phyloP scores from a whole-genome alignment of 805 yeast species.

The Scheffersomyces spartinae region DNA sequence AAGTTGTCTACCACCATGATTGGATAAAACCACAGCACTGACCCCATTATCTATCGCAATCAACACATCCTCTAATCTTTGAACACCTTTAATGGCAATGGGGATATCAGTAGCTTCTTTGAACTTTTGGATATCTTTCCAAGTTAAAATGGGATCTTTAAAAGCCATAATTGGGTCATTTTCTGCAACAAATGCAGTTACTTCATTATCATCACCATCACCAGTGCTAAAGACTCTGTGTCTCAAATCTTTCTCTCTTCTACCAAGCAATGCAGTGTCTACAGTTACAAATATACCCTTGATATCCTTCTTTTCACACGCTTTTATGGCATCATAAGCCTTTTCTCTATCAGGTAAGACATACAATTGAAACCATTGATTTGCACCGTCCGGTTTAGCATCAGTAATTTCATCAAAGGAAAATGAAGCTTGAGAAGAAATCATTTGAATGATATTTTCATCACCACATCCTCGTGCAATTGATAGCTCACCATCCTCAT shows the following conservation, averaged over 20 bases:
- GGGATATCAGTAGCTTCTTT: constrained; percentile 30
- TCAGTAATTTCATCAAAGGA: constrained; percentile 27
- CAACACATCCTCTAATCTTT: constrained; percentile 53
- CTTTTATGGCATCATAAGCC: constrained; percentile 18
- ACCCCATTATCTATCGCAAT: constrained; percentile 47
- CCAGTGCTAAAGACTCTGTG: constrained; percentile 17
- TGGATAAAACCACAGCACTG: constrained; percentile 55
- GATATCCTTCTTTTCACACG: constrained; percentile 27
- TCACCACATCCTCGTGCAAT: constrained; percentile 28
- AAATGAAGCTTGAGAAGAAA: constrained; percentile 30
- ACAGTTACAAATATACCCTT: constrained; percentile 43
- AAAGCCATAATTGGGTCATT: constrained; percentile 7
- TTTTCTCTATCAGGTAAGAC: constrained; percentile 27
- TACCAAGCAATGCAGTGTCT: constrained; percentile 44
- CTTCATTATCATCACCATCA: constrained; percentile 19
- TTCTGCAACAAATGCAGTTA: constrained; percentile 5
- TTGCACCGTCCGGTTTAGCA: constrained; percentile 16
- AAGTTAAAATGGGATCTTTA: constrained; percentile 11
- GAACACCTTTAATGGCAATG: constrained; percentile 51
- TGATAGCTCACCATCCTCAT: constrained; percentile 31
- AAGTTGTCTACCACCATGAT: constrained; percentile 67
- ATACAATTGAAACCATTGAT: constrained; percentile 40
- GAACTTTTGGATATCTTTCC: constrained; percentile 19
- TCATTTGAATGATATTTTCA: constrained; percentile 36
- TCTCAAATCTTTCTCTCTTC: constrained; percentile 39